Evolutionary conservation across 2,329 filamentous ascomycete genomes (phyloP), one percentile per base, ranked within the genome.

Genomic region (Xylaria sp.): DNA sequence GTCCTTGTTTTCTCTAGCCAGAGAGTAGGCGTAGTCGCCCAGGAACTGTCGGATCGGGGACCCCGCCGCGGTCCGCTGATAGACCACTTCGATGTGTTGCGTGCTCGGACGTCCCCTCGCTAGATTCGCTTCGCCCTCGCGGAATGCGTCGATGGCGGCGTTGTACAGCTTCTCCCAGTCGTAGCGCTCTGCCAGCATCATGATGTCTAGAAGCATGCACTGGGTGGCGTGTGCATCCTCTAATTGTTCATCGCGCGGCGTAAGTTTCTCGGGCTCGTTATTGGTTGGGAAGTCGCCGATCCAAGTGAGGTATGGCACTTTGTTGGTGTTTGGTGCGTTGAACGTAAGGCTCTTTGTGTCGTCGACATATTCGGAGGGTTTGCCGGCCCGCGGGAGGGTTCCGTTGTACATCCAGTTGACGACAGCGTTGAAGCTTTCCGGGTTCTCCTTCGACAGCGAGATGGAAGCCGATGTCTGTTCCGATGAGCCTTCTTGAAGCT

Each of bases 101-200:
- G n/a, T 15, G 36, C 28, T 33, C 23, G 52, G 51, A 15, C 39
- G 43, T 2, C 49, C n/a, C 12, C 58, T 15, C 7, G 10, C 9
- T 10, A 66, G 25, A 23, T 66, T 54, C 12, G 13, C 18, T 20
- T 66, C 64, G 12, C 64, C 64, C 8, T 62, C 41, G 4, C 52
- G 51, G 43, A 62, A 66, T 9, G 64, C 64, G 31, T 66, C 58
- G 13, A 62, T 62, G 4, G 64, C 64, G 18, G 39, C 64, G 43
- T 66, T 66, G n/a, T 56, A 66, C 1, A 66, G 52, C 5, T 51
- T 1, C 28, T 66, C 64, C 64, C 64, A 66, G 10, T 9, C 33
- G 23, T 56, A 39, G 1, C 43, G 23, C 43, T 66, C 64, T 0
- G 64, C 64, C 2, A 66, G 23, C 51, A 66, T 57, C 64, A 66